Evolutionary conservation across 495 filamentous ascomycete species (phyloP), one percentile per base, ranked within the genome.

Genomic region (Aspergillus sclerotioniger): DNA sequence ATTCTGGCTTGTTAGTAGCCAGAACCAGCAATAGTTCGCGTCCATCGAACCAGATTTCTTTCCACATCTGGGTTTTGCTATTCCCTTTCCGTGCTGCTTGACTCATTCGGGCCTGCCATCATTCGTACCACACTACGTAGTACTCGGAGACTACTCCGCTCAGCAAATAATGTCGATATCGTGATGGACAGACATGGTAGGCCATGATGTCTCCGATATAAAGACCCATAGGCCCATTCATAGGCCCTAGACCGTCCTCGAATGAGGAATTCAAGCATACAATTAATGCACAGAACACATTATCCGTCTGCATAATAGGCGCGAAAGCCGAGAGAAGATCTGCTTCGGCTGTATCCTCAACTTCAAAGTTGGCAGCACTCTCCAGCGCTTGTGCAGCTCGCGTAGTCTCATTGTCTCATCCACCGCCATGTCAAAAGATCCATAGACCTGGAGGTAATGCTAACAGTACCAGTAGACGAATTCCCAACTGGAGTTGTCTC

Each of bases 21-120:
- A 90, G 76, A 1, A 95, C 82, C 31, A 81, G 65, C 8, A 75
- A 67, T 8, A 84, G 76, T 93, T 88, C 10, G 88, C 68, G 5
- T 84, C 78, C 19, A 76, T 76, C 15, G 82, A 96, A 93, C 84
- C 91, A 96, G 50, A 81, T 80, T 68, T 94, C 91, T 52, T 82
- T 84, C 48, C 90, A 81, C n/a, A 84, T 90, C 2, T 78, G 84
- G 33, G 84, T 81, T 62, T 94, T 84, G 45, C 80, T 79, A 1
- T 25, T 91, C 87, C 16, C 92, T 92, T 63, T 96, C 92, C 0
- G 77, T 0, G 92, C 95, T 12, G 88, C 89, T 37, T 91, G 82
- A 25, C 90, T 89, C 19, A 90, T 83, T 44, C 92, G 75, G 0
- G 94, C 97, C 0, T 80, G 92, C 75, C 64, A 85, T 80, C 17